Conservation (phyloP, 805 yeast species). For the Diddensiella caesifluorescens region DNA sequence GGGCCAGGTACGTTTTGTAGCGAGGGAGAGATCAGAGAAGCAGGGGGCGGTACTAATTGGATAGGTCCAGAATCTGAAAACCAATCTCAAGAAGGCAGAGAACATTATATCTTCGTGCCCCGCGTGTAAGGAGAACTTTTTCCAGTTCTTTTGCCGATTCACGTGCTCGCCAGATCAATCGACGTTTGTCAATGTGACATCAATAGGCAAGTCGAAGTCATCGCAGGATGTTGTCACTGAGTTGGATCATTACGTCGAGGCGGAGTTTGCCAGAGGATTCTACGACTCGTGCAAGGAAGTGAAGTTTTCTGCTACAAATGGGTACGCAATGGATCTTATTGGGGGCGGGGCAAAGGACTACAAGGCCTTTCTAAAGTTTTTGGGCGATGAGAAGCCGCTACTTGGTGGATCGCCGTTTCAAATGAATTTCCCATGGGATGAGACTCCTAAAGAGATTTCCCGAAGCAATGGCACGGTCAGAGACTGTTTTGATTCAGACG, state of each 20-base stretch:
- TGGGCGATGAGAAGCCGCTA: slow-evolving; percentile 91
- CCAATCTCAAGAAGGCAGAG: slow-evolving; percentile 67
- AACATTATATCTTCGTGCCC: slow-evolving; percentile 85
- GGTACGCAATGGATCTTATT: slow-evolving; percentile 91
- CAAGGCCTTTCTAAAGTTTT: slow-evolving; percentile 68
- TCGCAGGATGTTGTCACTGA: slow-evolving; percentile 63
- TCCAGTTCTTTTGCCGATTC: slow-evolving; percentile 74
- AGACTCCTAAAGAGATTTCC: slow-evolving; percentile 30
- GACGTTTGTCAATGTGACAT: slow-evolving; percentile 61
- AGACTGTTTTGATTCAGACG: slow-evolving; percentile 54
- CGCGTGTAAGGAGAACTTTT: slow-evolving; percentile 83
- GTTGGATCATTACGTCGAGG: slow-evolving; percentile 56
- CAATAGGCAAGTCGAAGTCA: slow-evolving; percentile 43
- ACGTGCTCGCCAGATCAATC: slow-evolving; percentile 87
- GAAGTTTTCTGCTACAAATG: slow-evolving; percentile 91
- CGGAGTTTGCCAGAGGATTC: slow-evolving; percentile 54
- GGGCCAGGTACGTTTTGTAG: slow-evolving; percentile 41
- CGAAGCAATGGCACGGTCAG: slow-evolving; percentile 30
- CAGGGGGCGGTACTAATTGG: neutral
- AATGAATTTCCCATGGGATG: slow-evolving; percentile 62
- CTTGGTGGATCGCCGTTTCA: slow-evolving; percentile 96
- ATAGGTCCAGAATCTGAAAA: slow-evolving; percentile 39
- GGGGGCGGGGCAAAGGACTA: slow-evolving; percentile 94
- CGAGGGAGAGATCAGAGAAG: too few relatives aligned
- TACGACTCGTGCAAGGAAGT: slow-evolving; percentile 83